A percentile compares a stretch with the other conserved stretches of the same genome.
These are phyloP conservation scores for Ammopiptanthus mongolicus DNA, from an alignment of 306 rosid genomes.

Conservation along the genomic window DNA sequence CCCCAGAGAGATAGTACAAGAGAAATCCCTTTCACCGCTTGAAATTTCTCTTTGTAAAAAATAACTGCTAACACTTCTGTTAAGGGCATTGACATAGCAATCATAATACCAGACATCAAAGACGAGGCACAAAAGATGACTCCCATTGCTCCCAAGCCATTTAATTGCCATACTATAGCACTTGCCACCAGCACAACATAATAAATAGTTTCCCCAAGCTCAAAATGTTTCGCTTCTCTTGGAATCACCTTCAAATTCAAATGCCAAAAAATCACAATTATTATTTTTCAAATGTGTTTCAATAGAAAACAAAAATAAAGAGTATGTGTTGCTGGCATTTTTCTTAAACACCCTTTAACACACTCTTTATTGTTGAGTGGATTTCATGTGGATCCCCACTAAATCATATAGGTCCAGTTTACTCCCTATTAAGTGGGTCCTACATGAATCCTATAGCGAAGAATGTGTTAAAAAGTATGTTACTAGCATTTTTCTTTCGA, in stretches of 20 bases:
- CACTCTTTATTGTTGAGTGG: no score
- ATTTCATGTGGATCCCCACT: no score
- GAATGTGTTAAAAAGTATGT: no score
- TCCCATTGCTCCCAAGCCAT: slow-evolving; percentile 53
- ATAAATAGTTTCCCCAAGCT: slow-evolving; percentile 27
- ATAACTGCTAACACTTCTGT: background rate
- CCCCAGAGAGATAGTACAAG: background rate
- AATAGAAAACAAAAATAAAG: background rate
- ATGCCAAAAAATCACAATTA: no score
- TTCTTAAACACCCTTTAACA: no score
- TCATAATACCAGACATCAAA: slow-evolving; percentile 10
- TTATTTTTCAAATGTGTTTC: background rate
- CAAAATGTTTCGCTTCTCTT: background rate
- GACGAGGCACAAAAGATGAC: slow-evolving; percentile 53
- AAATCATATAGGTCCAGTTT: no score
- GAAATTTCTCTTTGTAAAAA: background rate
- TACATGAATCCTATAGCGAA: no score
- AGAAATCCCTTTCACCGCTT: background rate
- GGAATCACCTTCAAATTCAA: slow-evolving; percentile 6
- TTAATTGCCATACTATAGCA: slow-evolving; percentile 44
- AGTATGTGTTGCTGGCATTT: no score
- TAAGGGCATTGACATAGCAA: background rate
- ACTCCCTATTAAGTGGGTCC: no score
- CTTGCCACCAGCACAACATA: slow-evolving; percentile 35
- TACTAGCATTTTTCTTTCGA: no score